These are phyloP conservation scores for Neonectria magnoliae DNA, from an alignment of 2,329 filamentous ascomycete species.

Conservation along the genomic window DNA sequence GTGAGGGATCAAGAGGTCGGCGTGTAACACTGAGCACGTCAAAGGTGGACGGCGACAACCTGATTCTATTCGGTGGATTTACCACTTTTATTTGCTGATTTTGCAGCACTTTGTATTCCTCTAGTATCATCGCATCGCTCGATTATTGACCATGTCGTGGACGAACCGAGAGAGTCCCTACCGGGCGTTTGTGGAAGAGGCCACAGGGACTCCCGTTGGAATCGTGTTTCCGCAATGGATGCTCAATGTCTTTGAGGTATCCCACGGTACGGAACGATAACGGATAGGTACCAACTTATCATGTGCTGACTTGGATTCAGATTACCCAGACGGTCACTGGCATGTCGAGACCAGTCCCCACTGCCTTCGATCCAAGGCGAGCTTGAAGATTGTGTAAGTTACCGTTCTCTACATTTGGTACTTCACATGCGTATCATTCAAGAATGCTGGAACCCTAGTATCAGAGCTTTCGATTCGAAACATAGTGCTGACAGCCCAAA, in stretches of 20 bases:
- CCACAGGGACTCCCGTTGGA: constrained; percentile 32
- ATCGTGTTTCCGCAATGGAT: constrained; percentile 40
- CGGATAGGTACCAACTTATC: background rate
- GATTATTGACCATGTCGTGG: constrained; percentile 39
- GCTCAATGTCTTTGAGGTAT: constrained; percentile 41
- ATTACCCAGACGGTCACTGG: constrained; percentile 41
- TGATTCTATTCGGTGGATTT: background rate
- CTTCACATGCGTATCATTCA: background rate
- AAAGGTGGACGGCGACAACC: background rate
- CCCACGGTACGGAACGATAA: constrained; percentile 28
- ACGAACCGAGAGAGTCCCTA: constrained; percentile 38
- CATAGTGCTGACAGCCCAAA: constrained; percentile 21
- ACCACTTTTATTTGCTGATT: background rate
- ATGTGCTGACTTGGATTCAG: constrained; percentile 26
- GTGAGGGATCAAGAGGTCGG: background rate
- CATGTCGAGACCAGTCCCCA: constrained; percentile 33
- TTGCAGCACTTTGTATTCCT: background rate
- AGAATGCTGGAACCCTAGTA: background rate
- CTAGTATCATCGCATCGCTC: background rate
- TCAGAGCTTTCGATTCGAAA: background rate
- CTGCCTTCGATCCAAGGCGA: constrained; percentile 37
- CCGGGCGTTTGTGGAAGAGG: constrained; percentile 38
- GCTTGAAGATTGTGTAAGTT: constrained; percentile 45
- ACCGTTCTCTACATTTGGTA: background rate
- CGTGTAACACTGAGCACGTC: background rate